Percentiles rank a stretch among this genome's conserved stretches.
Conservation (phyloP, 305 asterid genomes). For the Fraxinus albicans region DNA sequence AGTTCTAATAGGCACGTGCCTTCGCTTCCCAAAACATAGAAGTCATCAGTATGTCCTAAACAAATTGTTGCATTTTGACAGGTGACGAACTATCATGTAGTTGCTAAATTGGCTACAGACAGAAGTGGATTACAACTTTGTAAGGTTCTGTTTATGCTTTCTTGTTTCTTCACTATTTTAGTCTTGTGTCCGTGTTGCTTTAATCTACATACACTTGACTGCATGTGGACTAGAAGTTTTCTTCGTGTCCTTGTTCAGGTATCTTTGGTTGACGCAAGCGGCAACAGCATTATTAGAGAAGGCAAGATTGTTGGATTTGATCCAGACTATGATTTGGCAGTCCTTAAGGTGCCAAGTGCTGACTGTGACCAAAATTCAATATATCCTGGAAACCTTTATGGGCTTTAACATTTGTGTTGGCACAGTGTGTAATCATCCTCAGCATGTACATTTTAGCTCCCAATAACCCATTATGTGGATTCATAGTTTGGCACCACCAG, state of each 20-base stretch:
- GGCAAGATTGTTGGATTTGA: conserved; percentile 70
- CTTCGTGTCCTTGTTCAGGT: conserved; percentile 39
- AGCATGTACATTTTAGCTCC: not conserved
- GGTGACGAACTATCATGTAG: conserved; percentile 87
- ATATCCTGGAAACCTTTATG: not conserved
- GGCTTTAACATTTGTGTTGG: not conserved
- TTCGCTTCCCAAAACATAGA: not conserved
- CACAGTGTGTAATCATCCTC: not conserved
- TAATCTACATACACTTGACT: not conserved
- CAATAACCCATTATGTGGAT: not conserved
- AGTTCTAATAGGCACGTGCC: not conserved
- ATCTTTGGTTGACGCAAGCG: conserved; percentile 59
- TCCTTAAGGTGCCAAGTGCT: conserved; percentile 59
- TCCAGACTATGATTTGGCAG: conserved; percentile 82
- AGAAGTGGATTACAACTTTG: conserved; percentile 75
- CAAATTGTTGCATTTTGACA: conserved; percentile 24
- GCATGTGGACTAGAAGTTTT: not conserved
- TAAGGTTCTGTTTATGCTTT: conserved; percentile 57
- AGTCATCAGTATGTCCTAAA: not conserved
- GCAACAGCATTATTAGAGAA: conserved; percentile 55
- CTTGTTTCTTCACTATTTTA: not conserved
- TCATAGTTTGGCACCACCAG: not conserved
- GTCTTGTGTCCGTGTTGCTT: conserved; percentile 13
- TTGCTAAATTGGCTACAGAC: conserved; percentile 77
- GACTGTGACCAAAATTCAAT: not conserved